Evolutionary conservation across 2,329 filamentous ascomycete species (phyloP), one percentile per base, ranked within the genome.

Genomic region (Didymella segeticola): DNA sequence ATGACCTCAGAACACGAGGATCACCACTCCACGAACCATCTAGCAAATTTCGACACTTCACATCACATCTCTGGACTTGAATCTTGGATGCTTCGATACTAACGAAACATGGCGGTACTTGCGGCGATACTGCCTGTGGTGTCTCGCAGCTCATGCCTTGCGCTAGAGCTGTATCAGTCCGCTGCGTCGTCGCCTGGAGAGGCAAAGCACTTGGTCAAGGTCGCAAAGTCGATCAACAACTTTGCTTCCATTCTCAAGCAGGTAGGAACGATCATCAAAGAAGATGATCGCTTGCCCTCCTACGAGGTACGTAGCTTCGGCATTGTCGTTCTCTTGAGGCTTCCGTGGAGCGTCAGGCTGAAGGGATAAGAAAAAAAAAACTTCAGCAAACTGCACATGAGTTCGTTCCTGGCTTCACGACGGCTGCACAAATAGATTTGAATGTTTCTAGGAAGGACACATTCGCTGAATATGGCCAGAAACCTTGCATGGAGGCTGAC

Each of bases 171-270:
- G 25, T 76, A 75, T 55, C 63, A 63, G 37, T 53, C 71, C 29
- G 69, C 66, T 53, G 61, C 66, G 33, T 57, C 56, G 29, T 58
- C 64, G 9, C 52, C 65, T 11, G 53, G 57, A 47, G 62, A 64
- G 20, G 63, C 69, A 26, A 65, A 56, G 39, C 66, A 72, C 42
- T 50, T 71, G 26, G 57, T 67, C 43, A 60, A 52, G 23, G 56
- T 72, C n/a, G 71, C 74, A 11, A 70, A 61, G 46, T 58, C 62
- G n/a, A 67, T 75, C 48, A 74, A 69, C 55, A 64, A 66, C 31
- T 70, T 76, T 38, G 68, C 69, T 36, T 62, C 69, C 7, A 71
- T 69, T 26, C 45, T 76, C 52, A 75, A 76, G 57, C 73, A 77
- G 46, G 60, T 75, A 17, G 73, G 72, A 38, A 70, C 71, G 0